Evolutionary conservation across 306 rosid species (phyloP).

Genomic region (Albizia julibrissin): DNA sequence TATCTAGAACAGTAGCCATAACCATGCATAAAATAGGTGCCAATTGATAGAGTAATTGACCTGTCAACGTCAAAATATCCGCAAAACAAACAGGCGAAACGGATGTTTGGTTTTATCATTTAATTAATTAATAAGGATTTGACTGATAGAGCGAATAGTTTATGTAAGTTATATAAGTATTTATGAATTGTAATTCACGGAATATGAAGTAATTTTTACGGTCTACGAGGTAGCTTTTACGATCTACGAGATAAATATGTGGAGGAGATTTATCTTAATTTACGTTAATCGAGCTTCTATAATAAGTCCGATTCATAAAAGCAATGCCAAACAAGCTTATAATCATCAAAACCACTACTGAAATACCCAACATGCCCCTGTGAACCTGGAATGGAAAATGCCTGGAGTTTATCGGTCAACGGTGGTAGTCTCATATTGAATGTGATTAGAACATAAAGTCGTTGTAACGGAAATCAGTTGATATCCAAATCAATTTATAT

Average conservation of each 20-base stretch:
- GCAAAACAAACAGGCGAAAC: background rate
- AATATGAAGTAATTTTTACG: too few species aligned
- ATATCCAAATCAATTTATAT: background rate
- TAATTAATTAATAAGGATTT: background rate
- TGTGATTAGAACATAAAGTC: constrained; percentile 29
- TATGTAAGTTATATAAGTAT: too few species aligned
- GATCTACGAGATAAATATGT: too few species aligned
- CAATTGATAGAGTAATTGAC: background rate
- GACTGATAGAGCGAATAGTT: too few species aligned
- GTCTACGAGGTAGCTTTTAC: too few species aligned
- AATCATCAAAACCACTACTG: background rate
- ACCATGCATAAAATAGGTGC: background rate
- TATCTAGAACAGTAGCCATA: background rate
- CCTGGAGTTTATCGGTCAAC: constrained; percentile 1
- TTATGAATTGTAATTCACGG: too few species aligned
- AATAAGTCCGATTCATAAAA: too few species aligned
- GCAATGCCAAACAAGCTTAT: too few species aligned
- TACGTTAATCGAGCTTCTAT: too few species aligned
- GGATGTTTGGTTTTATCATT: background rate
- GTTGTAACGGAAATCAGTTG: constrained; percentile 43
- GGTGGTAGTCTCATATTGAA: constrained; percentile 27
- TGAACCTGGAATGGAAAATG: background rate
- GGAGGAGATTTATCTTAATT: too few species aligned
- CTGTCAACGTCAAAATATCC: background rate
- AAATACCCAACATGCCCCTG: background rate